Conservation (phyloP, 192 early-diverging fungal species). For the Globomyces pollinis-pini region DNA sequence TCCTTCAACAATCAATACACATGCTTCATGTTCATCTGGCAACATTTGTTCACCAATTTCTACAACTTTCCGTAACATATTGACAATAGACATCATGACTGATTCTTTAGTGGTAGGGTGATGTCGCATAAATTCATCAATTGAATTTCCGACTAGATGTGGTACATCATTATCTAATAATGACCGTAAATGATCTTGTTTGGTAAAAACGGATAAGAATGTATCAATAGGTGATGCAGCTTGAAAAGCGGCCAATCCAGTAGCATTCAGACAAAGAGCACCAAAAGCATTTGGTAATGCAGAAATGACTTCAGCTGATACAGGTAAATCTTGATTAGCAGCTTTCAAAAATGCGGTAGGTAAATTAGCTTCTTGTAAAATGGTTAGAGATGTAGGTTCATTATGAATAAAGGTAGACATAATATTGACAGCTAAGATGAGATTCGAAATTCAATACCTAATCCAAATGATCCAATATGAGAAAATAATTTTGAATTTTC, state of each 20-base stretch:
- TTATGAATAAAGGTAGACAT: conserved; percentile 97
- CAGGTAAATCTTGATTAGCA: conserved; percentile 62
- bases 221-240: conserved; percentile 60
- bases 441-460: conserved; percentile 14
- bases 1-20: background rate
- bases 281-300: conserved; percentile 89
- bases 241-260: conserved; percentile 78
- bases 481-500: conserved; percentile 71
- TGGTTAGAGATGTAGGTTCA: conserved; percentile 88
- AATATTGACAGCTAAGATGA: conserved; percentile 66
- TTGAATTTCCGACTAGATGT: conserved; percentile 67
- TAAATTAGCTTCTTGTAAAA: conserved; percentile 87
- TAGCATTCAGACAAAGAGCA: conserved; percentile 86
- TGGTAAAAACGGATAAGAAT: conserved; percentile 70
- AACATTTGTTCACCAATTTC: conserved; percentile 50
- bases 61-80: conserved; percentile 59
- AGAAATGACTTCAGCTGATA: conserved; percentile 69
- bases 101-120: conserved; percentile 73
- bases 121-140: conserved; percentile 96
- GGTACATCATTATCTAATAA: conserved; percentile 80
- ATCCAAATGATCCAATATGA: conserved; percentile 65
- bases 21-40: conserved; percentile 42
- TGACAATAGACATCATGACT: conserved; percentile 63
- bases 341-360: conserved; percentile 73
- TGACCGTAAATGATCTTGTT: conserved; percentile 63